A percentile compares a stretch with the other conserved stretches of the same genome.
These are phyloP conservation scores for Cordyceps cicadae DNA, from an alignment of 2,329 filamentous ascomycete genomes.

Conservation along the genomic window DNA sequence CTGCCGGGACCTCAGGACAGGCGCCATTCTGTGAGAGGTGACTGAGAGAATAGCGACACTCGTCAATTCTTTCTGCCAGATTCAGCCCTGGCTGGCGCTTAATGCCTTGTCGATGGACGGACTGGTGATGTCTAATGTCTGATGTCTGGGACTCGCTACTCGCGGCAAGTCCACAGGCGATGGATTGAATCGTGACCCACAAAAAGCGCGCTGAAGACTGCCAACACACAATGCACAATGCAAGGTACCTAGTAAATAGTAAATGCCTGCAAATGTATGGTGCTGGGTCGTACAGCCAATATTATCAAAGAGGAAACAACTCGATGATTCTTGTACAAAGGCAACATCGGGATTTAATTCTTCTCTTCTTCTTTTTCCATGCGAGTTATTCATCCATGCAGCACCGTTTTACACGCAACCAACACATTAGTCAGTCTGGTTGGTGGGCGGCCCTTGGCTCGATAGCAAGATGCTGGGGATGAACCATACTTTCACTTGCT, in stretches of 20 bases:
- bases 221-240: too few species aligned
- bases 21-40: slow-evolving; percentile 28
- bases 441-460: background rate
- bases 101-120: background rate
- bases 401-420: background rate
- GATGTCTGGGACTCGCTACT: background rate
- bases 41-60: too few species aligned
- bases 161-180: background rate
- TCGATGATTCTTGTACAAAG: background rate
- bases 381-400: background rate
- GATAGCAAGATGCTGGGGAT: background rate
- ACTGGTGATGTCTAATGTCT: background rate
- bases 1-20: slow-evolving; percentile 38
- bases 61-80: background rate
- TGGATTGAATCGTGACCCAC: background rate
- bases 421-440: background rate
- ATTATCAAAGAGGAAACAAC: background rate
- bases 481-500: too few species aligned
- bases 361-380: too few species aligned
- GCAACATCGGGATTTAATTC: background rate
- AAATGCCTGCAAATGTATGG: background rate
- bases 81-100: background rate
- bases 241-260: too few species aligned
- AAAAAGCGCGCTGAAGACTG: background rate
- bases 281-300: background rate